These are phyloP conservation scores for Selaginella moellendorffii DNA, from an alignment of 75 land plant species.

Conservation along the genomic window DNA sequence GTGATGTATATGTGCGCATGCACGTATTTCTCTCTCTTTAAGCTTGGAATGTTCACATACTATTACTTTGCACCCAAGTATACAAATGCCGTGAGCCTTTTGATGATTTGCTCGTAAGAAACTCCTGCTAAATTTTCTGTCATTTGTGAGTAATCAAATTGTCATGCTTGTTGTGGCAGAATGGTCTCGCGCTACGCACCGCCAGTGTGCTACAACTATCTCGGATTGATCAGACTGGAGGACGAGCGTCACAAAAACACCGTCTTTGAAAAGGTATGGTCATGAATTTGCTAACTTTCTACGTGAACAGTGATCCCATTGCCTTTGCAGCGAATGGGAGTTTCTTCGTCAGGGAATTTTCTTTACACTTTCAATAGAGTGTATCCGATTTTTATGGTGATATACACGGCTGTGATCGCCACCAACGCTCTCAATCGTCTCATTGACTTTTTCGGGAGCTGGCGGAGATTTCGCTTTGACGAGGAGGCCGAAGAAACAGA, in stretches of 20 bases:
- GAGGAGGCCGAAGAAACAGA: slow-evolving; percentile 63
- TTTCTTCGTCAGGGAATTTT: neutral
- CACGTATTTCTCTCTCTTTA: slow-evolving; percentile 92
- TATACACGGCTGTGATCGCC: slow-evolving; percentile 77
- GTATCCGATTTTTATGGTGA: slow-evolving; percentile 94
- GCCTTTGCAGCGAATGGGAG: neutral
- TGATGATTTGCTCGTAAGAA: slow-evolving; percentile 98
- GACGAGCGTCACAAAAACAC: slow-evolving; percentile 36
- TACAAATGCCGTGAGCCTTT: slow-evolving; percentile 87
- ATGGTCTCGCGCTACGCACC: slow-evolving; percentile 99
- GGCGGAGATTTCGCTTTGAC: slow-evolving; percentile 61
- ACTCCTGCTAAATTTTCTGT: neutral
- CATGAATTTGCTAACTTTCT: neutral
- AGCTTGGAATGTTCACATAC: slow-evolving; percentile 91
- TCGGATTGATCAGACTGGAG: slow-evolving; percentile 70
- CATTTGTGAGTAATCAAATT: neutral
- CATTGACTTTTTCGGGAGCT: slow-evolving; percentile 69
- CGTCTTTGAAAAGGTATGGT: slow-evolving; percentile 66
- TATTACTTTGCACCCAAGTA: slow-evolving; percentile 88
- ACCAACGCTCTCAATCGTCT: slow-evolving; percentile 85
- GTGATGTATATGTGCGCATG: slow-evolving; percentile 91
- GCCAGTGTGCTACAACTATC: slow-evolving; percentile 87
- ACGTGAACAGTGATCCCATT: neutral
- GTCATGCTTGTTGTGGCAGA: slow-evolving; percentile 23
- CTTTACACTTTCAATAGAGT: slow-evolving; percentile 51